Conservation (phyloP, 495 filamentous ascomycete genomes). For the Baudoinia panamericana region DNA sequence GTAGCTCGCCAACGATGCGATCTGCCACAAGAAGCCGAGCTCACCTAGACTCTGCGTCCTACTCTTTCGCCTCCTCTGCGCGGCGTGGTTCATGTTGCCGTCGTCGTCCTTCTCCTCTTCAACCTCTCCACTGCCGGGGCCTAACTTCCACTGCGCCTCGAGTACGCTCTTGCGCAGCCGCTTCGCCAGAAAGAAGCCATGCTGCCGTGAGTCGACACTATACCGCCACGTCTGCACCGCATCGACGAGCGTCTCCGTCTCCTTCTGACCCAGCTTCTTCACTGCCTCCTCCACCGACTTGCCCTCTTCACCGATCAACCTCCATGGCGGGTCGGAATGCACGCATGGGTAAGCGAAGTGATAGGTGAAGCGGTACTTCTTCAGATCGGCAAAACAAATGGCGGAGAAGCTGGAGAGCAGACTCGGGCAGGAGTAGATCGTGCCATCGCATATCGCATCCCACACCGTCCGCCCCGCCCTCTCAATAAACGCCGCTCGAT, state of each 20-base stretch:
- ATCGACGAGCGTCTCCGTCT: slow-evolving; percentile 64
- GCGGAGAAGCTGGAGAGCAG: slow-evolving; percentile 75
- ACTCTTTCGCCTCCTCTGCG: slow-evolving; percentile 27
- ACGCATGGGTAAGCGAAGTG: slow-evolving; percentile 92
- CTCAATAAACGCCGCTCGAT: slow-evolving; percentile 58
- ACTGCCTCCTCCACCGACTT: slow-evolving; percentile 24
- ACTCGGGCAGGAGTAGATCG: slow-evolving; percentile 86
- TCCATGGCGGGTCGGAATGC: slow-evolving; percentile 76
- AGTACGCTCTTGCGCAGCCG: slow-evolving; percentile 34
- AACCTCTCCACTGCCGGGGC: slow-evolving; percentile 12
- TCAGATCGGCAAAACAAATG: slow-evolving; percentile 89
- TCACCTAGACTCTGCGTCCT: slow-evolving; percentile 29
- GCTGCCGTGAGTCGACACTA: slow-evolving; percentile 60
- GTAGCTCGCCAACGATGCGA: slow-evolving; percentile 61
- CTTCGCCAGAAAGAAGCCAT: slow-evolving; percentile 89
- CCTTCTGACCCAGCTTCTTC: slow-evolving; percentile 43
- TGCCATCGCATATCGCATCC: slow-evolving; percentile 93
- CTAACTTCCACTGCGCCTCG: slow-evolving; percentile 11
- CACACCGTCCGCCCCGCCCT: slow-evolving; percentile 75
- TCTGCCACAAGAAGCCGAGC: slow-evolving; percentile 56
- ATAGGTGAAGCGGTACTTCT: slow-evolving; percentile 89
- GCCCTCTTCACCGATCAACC: slow-evolving; percentile 23
- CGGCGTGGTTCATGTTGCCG: slow-evolving; percentile 12
- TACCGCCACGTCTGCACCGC: slow-evolving; percentile 77
- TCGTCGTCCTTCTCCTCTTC: slow-evolving; percentile 21